Conservation (phyloP, 1,284 basidiomycete species). For the Violaceomyces palustris region DNA sequence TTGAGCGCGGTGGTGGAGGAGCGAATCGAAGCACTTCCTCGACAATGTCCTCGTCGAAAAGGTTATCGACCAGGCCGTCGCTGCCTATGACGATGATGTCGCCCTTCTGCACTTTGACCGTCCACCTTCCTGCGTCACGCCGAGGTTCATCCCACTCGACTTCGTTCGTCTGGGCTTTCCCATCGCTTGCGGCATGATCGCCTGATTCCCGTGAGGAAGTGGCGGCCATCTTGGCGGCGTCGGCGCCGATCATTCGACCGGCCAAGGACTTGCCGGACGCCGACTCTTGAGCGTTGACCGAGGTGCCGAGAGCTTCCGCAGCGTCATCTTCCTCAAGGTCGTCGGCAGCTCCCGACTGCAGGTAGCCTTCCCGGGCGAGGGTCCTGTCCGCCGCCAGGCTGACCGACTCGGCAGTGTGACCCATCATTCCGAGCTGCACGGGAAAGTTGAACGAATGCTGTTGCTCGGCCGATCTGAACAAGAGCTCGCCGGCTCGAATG, state of each 20-base stretch:
- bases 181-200: not conserved
- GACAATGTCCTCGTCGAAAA: constrained; percentile 90
- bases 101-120: constrained; percentile 72
- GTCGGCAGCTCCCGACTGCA: constrained; percentile 32
- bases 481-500: constrained; percentile 69
- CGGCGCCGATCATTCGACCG: no score
- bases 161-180: constrained; percentile 8
- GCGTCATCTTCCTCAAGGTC: constrained; percentile 34
- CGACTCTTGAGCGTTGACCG: no score
- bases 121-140: constrained; percentile 65
- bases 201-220: not conserved
- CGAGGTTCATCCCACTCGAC: constrained; percentile 44
- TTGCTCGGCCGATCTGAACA: constrained; percentile 87
- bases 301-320: constrained; percentile 24
- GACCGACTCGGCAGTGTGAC: constrained; percentile 64
- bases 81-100: constrained; percentile 85
- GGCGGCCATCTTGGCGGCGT: not conserved
- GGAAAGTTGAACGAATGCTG: constrained; percentile 94
- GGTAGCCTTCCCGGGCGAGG: constrained; percentile 27
- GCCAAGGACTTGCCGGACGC: no score
- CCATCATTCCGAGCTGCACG: constrained; percentile 72
- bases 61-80: constrained; percentile 87
- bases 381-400: constrained; percentile 50
- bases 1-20: constrained; percentile 14
- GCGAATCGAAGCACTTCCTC: constrained; percentile 74